Conservation (phyloP, 164 flowering plant genomes). For the Annona squamosa region DNA sequence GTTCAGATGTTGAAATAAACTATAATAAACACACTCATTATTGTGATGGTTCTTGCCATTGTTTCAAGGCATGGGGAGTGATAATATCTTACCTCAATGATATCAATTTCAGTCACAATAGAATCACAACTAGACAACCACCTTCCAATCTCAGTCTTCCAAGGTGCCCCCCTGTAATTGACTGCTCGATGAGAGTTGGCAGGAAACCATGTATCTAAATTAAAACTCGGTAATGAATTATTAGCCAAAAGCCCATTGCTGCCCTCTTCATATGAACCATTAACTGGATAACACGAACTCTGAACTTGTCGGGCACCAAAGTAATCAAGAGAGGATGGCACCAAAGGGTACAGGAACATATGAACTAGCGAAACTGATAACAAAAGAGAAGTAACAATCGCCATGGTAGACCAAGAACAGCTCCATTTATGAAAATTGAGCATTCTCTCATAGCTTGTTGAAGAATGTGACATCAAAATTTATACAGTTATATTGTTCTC, state of each 20-base stretch:
- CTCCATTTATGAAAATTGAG: constrained; percentile 41
- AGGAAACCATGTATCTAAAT: constrained; percentile 41
- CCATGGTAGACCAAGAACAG: constrained; percentile 61
- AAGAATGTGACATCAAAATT: not conserved
- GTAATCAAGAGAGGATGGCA: constrained; percentile 42
- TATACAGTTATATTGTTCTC: not conserved
- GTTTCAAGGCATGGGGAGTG: too few species aligned
- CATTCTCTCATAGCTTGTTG: constrained; percentile 24
- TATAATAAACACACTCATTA: too few species aligned
- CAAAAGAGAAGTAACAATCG: constrained; percentile 42
- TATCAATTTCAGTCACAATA: constrained; percentile 25
- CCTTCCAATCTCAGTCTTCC: constrained; percentile 79
- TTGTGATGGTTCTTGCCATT: too few species aligned
- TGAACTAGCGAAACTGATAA: constrained; percentile 52
- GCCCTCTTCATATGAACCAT: constrained; percentile 29
- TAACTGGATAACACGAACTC: constrained; percentile 31
- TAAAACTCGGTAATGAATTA: constrained; percentile 13
- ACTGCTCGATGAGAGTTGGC: constrained; percentile 59
- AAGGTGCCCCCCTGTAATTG: constrained; percentile 71
- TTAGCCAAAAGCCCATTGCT: constrained; percentile 5
- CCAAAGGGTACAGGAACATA: constrained; percentile 55
- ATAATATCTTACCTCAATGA: constrained; percentile 54
- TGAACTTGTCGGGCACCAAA: constrained; percentile 31
- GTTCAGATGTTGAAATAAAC: not conserved
- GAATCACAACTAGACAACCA: constrained; percentile 87